Evolutionary conservation across 345 rosid species (phyloP).

Genomic region (Corymbia maculata): DNA sequence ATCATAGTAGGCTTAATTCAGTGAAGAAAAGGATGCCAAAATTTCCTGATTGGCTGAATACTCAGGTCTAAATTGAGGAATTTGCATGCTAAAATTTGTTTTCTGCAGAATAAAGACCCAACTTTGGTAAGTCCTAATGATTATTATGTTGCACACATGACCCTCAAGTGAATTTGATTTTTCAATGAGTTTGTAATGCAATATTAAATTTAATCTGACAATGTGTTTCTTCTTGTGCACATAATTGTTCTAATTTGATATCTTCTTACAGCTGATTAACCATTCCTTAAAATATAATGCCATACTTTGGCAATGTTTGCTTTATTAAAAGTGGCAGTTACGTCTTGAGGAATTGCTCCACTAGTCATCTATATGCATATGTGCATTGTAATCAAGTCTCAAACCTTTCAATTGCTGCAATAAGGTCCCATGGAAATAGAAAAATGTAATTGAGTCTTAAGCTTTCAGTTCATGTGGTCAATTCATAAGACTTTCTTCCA

Average conservation of each 20-base stretch:
- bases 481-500: background rate
- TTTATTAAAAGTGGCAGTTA: background rate
- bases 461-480: rapidly evolving
- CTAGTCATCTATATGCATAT: rapidly evolving
- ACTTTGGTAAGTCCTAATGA: background rate
- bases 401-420: background rate
- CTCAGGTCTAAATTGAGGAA: background rate
- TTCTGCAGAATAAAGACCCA: background rate
- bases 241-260: background rate
- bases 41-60: background rate
- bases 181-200: background rate
- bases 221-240: background rate
- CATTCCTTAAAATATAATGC: background rate
- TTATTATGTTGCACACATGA: background rate
- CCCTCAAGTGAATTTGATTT: background rate
- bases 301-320: background rate
- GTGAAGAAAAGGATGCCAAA: background rate
- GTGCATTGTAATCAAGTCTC: rapidly evolving
- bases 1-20: background rate
- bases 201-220: background rate
- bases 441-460: background rate
- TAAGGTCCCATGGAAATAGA: rapidly evolving
- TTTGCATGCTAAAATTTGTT: background rate
- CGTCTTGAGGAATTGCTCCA: background rate
- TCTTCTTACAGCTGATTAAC: background rate